Conservation (phyloP, 352 stramenopile genomes). For the Pythium rhizo-oryzae region DNA sequence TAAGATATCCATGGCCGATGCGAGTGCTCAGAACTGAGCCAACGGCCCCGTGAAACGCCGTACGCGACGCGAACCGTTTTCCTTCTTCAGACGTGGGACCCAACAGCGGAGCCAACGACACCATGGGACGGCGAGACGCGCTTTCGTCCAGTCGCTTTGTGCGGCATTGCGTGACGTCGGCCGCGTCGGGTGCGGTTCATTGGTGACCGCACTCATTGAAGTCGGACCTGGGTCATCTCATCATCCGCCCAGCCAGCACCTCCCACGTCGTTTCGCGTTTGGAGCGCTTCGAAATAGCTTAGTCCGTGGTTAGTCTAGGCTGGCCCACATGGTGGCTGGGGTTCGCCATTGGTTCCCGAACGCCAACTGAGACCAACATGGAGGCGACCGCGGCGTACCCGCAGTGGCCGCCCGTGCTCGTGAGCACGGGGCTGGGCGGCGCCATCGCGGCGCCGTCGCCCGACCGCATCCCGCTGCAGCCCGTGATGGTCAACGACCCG, state of each 20-base stretch:
- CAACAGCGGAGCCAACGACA: background rate
- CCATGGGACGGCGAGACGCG: background rate
- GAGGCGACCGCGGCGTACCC: slow-evolving; percentile 60
- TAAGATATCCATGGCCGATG: too few species aligned
- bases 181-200: background rate
- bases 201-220: background rate
- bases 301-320: background rate
- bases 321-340: background rate
- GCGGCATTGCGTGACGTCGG: background rate
- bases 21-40: background rate
- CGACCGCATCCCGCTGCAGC: slow-evolving; percentile 52
- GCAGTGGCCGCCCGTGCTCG: slow-evolving; percentile 54
- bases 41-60: background rate
- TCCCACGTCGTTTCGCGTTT: too few species aligned
- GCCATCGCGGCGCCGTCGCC: slow-evolving; percentile 44
- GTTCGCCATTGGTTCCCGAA: slow-evolving; percentile 1
- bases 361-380: slow-evolving; percentile 33
- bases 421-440: slow-evolving; percentile 52
- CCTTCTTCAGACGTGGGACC: background rate
- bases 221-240: background rate
- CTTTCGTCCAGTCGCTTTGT: background rate
- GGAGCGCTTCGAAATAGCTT: background rate
- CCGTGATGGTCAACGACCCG: slow-evolving; percentile 52
- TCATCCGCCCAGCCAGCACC: too few species aligned
- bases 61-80: background rate